Evolutionary conservation across 2,329 filamentous ascomycete species (phyloP), one percentile per base, ranked within the genome.

Genomic region (Harringtonia lauricola): DNA sequence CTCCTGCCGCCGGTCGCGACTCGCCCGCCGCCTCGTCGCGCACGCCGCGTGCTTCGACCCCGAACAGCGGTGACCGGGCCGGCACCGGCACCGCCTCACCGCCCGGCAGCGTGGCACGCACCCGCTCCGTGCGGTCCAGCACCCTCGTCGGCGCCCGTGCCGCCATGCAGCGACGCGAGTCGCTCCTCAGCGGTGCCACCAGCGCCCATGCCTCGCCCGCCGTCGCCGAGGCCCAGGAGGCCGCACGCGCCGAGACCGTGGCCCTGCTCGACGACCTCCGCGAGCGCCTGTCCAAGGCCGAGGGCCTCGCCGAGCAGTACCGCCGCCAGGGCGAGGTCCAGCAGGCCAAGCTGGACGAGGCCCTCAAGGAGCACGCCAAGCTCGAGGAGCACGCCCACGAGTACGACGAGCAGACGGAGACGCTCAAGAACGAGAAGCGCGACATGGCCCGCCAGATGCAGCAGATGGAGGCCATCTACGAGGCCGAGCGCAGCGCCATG

Each of bases 381-480:
- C 67, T 95, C 30, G 92, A 98, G 61, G 90, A 96, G 60, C 80
- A 79, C 50, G 72, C 84, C 37, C 89, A 95, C 59, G 89, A 95
- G 62, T 81, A 79, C 56, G 88, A 92, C 49, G 86, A 90, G 61
- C 80, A 82, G 57, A 76, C 90, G 46, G 88, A 95, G 62, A 69
- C 75, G 8, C 70, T 96, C 43, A 79, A 81, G 57, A 88, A 86
- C 55, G 86, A 94, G 57, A 89, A 92, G 65, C 79, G 86, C 54
- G 89, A 96, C 53, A 73, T 82, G 44, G 77, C 81, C 26, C 78
- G 88, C 50, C 83, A 94, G 62, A 85, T 86, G 57, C 79, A 90
- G 51, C 92, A 98, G 61, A 81, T 95, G 67, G 89, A 95, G 63
- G 80, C 81, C 51, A 89, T 94, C 51, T 94, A 95, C 61, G 90